Evolutionary conservation across 371 early-diverging fungal genomes (phyloP), one percentile per base, ranked within the genome.

Genomic region (Neoconidiobolus thromboides): DNA sequence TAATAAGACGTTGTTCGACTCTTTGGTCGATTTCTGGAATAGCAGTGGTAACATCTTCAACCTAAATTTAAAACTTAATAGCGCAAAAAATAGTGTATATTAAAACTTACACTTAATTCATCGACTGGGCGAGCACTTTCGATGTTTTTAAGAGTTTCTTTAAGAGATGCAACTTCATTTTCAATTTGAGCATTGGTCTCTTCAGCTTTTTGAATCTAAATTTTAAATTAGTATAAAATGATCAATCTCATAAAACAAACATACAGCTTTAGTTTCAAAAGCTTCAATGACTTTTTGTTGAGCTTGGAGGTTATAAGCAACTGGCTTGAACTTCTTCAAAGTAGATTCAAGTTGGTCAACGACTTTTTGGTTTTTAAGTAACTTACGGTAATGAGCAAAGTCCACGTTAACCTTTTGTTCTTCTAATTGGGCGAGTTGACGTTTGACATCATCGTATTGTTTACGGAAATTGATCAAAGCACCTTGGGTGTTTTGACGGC

Each of bases 91-190:
- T 56, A 47, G 47, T 41, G 43, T 46, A 36, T 14, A 41, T 43
- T 38, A 48, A 43, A 37, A 76, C 79, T 52, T 76, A 92, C 92
- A n/a, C 91, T 93, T 60, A 93, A 79, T 69, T 93, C 83, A 60
- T 93, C 91, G 61, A 94, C 77, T 58, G 96, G 96, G 63, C 96
- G 84, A 52, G 96, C 88, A 58, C 75, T 74, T 71, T 94, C 89
- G 66, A 96, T 96, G 84, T 94, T 89, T 70, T 71, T 79, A 61
- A 94, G 76, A 50, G 95, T 89, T 60, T 82, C 87, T 64, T 87
- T 78, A 60, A 96, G 83, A 62, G 93, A 92, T 61, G 76, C 75
- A 61, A 96, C 76, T 72, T 93, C 92, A 12, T 71, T 74, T 70
- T 85, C 82, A 65, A 93, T 81, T 78, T 87, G 86, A 65, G 77